Evolutionary conservation across 257 asterid species (phyloP).

Genomic region (Solanum paucissectum): DNA sequence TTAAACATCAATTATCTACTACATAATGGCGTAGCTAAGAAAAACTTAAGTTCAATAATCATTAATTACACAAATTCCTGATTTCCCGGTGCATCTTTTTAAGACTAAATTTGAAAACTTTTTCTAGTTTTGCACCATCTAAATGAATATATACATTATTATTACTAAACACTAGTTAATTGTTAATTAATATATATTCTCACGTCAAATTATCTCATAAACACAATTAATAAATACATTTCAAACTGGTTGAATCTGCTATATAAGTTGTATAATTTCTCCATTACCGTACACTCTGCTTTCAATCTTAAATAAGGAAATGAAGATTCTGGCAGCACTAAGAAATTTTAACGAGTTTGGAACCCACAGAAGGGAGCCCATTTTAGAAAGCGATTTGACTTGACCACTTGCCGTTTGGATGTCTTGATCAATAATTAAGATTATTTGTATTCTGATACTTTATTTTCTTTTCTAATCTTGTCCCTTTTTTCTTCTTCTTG

Average conservation of each 20-base stretch:
- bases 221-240: no score
- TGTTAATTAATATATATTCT: not conserved
- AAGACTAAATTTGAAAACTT: not conserved
- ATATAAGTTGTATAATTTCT: not conserved
- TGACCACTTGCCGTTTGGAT: not conserved
- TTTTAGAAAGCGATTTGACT: constrained; percentile 1
- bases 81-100: not conserved
- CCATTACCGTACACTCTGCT: not conserved
- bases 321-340: not conserved
- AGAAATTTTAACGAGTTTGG: not conserved
- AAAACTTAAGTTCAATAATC: not conserved
- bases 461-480: not conserved
- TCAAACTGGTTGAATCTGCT: not conserved
- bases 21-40: not conserved
- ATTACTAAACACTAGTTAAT: not conserved
- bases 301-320: not conserved
- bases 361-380: not conserved
- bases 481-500: not conserved
- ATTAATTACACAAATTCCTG: not conserved
- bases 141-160: not conserved
- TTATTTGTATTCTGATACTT: not conserved
- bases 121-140: not conserved
- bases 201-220: no score
- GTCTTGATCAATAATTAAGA: not conserved
- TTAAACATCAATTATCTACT: not conserved